A percentile compares a stretch with the other conserved stretches of the same genome.
Evolutionary conservation across 805 yeast genomes (phyloP).

Genomic region (Suhomyces faveliae): DNA sequence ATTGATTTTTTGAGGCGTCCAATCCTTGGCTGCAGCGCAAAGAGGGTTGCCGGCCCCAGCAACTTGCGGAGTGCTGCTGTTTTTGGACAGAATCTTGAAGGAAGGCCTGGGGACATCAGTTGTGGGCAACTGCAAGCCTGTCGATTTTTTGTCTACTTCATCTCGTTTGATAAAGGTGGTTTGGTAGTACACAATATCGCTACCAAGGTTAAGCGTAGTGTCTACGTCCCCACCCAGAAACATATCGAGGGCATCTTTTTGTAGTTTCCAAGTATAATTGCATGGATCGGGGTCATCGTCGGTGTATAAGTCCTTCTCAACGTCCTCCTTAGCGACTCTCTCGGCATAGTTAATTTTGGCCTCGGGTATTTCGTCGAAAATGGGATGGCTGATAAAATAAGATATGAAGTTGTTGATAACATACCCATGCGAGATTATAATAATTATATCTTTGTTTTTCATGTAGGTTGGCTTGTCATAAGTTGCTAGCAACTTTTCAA

Average conservation of each 20-base stretch:
- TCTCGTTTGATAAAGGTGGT: conserved; percentile 41
- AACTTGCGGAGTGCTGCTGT: conserved; percentile 11
- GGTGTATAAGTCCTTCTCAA: conserved; percentile 6
- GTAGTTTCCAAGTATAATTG: conserved; percentile 30
- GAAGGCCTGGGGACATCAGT: conserved; percentile 33
- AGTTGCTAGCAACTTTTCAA: conserved; percentile 41
- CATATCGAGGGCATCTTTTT: conserved; percentile 33
- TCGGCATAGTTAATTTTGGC: conserved; percentile 35
- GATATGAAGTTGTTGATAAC: conserved; percentile 37
- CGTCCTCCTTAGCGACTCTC: conserved; percentile 13
- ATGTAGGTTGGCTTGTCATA: conserved; percentile 37
- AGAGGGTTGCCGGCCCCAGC: conserved; percentile 24
- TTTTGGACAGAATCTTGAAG: conserved; percentile 26
- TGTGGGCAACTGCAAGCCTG: conserved; percentile 6
- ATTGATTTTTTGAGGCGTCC: conserved; percentile 32
- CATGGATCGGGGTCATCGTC: conserved; percentile 8
- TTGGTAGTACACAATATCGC: conserved; percentile 44
- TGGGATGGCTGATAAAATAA: conserved; percentile 43
- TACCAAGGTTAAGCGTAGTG: conserved; percentile 34
- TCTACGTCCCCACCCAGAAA: conserved; percentile 25
- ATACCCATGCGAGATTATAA: conserved; percentile 44
- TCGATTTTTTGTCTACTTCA: conserved; percentile 18
- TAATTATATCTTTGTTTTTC: conserved; percentile 32
- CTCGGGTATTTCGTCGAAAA: conserved; percentile 45
- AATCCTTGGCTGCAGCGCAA: conserved; percentile 40